These are phyloP conservation scores for Fremontodendron californicum DNA, from an alignment of 345 rosid genomes.

Conservation along the genomic window DNA sequence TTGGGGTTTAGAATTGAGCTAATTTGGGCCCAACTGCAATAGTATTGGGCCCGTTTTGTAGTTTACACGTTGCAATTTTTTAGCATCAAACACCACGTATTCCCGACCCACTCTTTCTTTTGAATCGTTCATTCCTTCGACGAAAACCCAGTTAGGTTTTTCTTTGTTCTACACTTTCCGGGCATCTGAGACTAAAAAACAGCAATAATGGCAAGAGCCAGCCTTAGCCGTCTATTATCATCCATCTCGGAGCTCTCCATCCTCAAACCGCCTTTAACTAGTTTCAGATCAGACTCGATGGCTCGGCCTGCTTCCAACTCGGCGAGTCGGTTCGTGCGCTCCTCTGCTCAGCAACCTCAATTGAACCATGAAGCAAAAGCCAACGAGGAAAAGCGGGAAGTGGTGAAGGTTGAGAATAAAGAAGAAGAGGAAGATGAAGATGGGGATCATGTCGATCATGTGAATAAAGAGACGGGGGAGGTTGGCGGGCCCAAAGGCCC, in stretches of 20 bases:
- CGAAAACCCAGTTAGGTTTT: neutral
- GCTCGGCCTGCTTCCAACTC: conserved; percentile 17
- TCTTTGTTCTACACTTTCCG: neutral
- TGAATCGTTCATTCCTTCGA: neutral
- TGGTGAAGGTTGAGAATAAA: conserved; percentile 15
- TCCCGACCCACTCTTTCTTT: too few species aligned
- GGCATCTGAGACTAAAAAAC: too few species aligned
- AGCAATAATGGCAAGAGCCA: conserved; percentile 33
- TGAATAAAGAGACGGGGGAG: conserved; percentile 78
- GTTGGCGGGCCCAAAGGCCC: conserved; percentile 83
- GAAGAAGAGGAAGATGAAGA: conserved; percentile 32
- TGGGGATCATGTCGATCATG: conserved; percentile 30
- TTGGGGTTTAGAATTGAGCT: neutral
- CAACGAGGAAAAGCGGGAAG: conserved; percentile 25
- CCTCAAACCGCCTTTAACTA: neutral
- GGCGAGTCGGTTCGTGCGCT: conserved; percentile 25
- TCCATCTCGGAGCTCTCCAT: conserved; percentile 21
- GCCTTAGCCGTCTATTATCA: conserved; percentile 29
- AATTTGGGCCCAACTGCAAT: neutral
- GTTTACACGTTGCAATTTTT: neutral
- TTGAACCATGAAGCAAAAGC: conserved; percentile 33
- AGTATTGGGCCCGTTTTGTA: neutral
- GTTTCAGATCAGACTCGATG: conserved; percentile 10
- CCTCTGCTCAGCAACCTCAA: conserved; percentile 21
- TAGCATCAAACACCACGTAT: neutral